Base-by-base conservation (phyloP, 2,329 filamentous ascomycete genomes). In the Talaromyces piceae region DNA sequence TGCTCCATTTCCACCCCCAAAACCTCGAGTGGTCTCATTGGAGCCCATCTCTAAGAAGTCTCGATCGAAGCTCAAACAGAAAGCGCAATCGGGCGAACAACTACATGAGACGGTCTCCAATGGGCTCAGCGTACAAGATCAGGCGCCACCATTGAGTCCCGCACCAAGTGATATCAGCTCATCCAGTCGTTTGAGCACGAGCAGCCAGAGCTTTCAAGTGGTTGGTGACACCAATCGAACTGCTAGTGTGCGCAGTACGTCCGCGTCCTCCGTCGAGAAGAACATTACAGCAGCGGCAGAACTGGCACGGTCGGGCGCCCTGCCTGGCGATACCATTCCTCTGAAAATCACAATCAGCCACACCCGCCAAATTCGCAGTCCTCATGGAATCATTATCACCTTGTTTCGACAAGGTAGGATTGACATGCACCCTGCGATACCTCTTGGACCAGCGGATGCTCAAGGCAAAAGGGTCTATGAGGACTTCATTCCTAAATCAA, bases 341-440 rank as follows among this genome's bases (percentile, higher is more conserved):
- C 79, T 97, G 49, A 86, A 82, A 60, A 84, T 97, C 48, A 83
- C 80, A 0, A 84, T 98, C 54, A 86, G 89, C 57, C 93, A 97
- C 65, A 91, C 86, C 54, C 95, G 94, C 67, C 80, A 84, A 52
- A 82, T 97, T 62, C 89, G 91, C 72, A 97, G 90, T 65, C 78
- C 95, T 71, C 87, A 91, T 59, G 91, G 93, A 6, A 86, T 97
- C 45, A 93, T 97, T 54, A 82, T 95, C 43, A 97, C 93, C 1
- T 74, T 98, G 7, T 96, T 94, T 66, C 83, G 93, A 41, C 88
- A 95, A 67, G 90, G 90, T 22, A 83, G 89, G 54, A 91, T 97
- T 43, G 91, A 98, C 64, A 87, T 90, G 61, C 80, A 84, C 61
- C 82, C 81, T 20, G 75, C 79, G 7, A 75, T 84, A 50, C 73